Base-by-base conservation (phyloP, 129 eudicot species). In the Centella asiatica region DNA sequence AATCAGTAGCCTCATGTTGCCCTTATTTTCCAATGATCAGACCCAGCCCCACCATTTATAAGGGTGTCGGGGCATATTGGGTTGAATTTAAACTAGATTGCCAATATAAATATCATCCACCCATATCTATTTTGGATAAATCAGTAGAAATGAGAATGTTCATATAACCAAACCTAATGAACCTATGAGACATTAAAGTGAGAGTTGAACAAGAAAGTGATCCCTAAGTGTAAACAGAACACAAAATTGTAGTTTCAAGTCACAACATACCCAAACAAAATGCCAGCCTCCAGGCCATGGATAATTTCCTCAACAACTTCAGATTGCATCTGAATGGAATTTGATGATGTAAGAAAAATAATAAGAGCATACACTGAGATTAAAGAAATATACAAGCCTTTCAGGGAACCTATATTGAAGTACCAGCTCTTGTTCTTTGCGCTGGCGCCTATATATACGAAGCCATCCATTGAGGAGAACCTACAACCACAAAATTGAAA, bases 291-390 rank as follows among this genome's bases (percentile, higher is more conserved):
- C 85, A 93, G 69, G 73, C 99, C 99, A 58, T 82, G 87, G 22
- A 93, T 93, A 67, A 93, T 85, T 76, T 93, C 99, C 47, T 93
- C 99, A 36, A 93, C 92, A 69, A 93, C 99, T 78, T 93, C 96
- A 64, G 88, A 93, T 71, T 93, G 99, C 95, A 93, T 85, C 99
- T 93, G 75, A 39, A 69, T 42, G 36, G 70, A 24, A 59, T 34
- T 46, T 3, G 28, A 60, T 4, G 14, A 60, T 46, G 69, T 74
- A 68, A 60, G 73, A 19, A 63, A 54, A 29, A 33, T 22, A 53
- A 32, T 12, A 26, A 32, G 20, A 28, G 12, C 12, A 56, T 56
- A 32, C 3, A 4, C 7, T 24, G 12, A 9, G 55, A 49, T 52
- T 20, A 24, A 17, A 58, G 10, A 2, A 34, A 34, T 24, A 58